A percentile compares a stretch with the other conserved stretches of the same genome.
Evolutionary conservation across 768 basidiomycete genomes (phyloP).

Genomic region (Lentinula aciculospora): DNA sequence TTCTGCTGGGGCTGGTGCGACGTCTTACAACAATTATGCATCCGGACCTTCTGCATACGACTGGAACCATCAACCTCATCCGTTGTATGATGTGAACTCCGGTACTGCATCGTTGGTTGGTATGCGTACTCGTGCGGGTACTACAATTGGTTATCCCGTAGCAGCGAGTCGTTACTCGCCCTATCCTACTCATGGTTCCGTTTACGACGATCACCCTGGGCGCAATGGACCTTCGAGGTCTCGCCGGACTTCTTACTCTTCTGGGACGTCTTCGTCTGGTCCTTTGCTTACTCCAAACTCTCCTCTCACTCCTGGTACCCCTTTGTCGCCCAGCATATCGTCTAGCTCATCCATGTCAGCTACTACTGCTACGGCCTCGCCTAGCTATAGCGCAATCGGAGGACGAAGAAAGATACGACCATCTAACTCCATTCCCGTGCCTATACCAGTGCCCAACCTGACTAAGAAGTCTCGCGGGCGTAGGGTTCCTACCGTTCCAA

Average conservation of each 20-base stretch:
- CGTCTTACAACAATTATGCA: not conserved
- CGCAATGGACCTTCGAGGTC: not conserved
- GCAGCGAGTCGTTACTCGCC: not conserved
- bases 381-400: not conserved
- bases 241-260: not conserved
- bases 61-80: not conserved
- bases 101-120: not conserved
- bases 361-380: not conserved
- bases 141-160: not conserved
- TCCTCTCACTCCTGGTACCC: not conserved
- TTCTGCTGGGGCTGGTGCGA: not conserved
- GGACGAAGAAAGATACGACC: not conserved
- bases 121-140: slow-evolving; percentile 6
- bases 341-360: not conserved
- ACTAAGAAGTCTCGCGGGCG: slow-evolving; percentile 61
- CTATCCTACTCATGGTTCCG: not conserved
- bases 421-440: slow-evolving; percentile 16
- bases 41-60: not conserved
- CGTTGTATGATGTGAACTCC: not conserved
- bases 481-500: slow-evolving; percentile 36
- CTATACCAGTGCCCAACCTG: slow-evolving; percentile 55
- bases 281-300: not conserved
- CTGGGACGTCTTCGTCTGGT: not conserved
- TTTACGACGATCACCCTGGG: not conserved
- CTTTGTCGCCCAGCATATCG: not conserved